Evolutionary conservation across 768 basidiomycete genomes (phyloP).

Genomic region (Lentinula edodes): DNA sequence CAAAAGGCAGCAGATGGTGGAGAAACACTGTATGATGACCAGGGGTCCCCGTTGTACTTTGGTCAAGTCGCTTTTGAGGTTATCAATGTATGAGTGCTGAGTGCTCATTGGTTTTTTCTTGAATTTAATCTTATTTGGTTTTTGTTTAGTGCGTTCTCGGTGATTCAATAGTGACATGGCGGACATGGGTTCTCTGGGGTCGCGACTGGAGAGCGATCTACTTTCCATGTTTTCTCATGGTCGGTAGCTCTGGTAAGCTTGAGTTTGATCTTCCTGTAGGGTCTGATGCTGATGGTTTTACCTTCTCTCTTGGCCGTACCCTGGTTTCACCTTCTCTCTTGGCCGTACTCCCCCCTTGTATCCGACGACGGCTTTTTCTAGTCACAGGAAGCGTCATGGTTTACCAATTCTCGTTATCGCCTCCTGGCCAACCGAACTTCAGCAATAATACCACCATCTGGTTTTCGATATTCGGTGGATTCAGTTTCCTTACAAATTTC

Average conservation of each 20-base stretch:
- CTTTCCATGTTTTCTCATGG: neutral
- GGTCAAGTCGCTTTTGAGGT: neutral
- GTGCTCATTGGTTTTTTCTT: neutral
- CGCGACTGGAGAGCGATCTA: neutral
- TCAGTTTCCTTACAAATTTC: neutral
- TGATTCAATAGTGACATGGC: conserved; percentile 7
- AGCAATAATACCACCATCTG: neutral
- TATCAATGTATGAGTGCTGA: neutral
- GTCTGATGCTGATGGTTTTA: neutral
- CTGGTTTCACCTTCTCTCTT: neutral
- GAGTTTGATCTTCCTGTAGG: too few species aligned
- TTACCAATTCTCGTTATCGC: neutral
- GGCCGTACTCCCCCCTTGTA: neutral
- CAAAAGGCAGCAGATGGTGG: neutral
- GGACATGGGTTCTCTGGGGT: conserved; percentile 7
- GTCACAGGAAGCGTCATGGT: neutral
- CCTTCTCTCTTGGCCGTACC: neutral
- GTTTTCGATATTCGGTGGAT: neutral
- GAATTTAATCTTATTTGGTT: neutral
- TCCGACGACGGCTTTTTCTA: neutral
- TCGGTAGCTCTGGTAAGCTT: neutral
- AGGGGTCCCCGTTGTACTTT: neutral
- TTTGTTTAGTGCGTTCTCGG: neutral
- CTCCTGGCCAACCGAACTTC: neutral
- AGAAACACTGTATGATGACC: neutral